These are phyloP conservation scores for Erythrobasidium yunnanense DNA, from an alignment of 768 basidiomycete genomes.

Conservation along the genomic window DNA sequence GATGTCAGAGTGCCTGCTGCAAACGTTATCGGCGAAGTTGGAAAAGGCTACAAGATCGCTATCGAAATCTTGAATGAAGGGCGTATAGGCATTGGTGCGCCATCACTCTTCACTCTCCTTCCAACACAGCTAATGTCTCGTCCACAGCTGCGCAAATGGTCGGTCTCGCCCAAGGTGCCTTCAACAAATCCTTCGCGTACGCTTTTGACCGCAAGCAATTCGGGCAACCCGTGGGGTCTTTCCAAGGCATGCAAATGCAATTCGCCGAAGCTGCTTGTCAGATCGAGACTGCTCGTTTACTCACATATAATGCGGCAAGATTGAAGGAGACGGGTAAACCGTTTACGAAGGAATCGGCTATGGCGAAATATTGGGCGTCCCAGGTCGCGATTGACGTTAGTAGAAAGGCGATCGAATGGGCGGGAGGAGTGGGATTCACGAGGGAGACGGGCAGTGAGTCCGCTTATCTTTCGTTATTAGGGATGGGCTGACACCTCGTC, in stretches of 20 bases:
- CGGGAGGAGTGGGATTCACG: conserved; percentile 83
- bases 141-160: conserved; percentile 84
- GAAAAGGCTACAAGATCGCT: conserved; percentile 53
- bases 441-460: conserved; percentile 30
- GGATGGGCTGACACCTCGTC: no score
- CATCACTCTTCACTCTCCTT: not conserved
- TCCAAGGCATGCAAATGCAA: conserved; percentile 94
- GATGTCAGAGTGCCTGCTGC: conserved; percentile 72
- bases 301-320: conserved; percentile 93
- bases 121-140: conserved; percentile 75
- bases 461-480: no score
- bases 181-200: conserved; percentile 88
- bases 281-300: conserved; percentile 66
- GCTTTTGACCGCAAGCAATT: conserved; percentile 91
- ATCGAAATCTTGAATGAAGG: conserved; percentile 96
- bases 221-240: conserved; percentile 80
- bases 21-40: conserved; percentile 77
- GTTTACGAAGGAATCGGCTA: conserved; percentile 90
- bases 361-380: conserved; percentile 91
- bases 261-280: conserved; percentile 67
- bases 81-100: conserved; percentile 1
- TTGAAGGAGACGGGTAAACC: conserved; percentile 76
- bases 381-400: conserved; percentile 78
- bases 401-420: conserved; percentile 90
- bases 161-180: conserved; percentile 92